A percentile compares a stretch with the other conserved stretches of the same genome.
Conservation (phyloP, 495 filamentous ascomycete species). For the Annulohypoxylon nitens region DNA sequence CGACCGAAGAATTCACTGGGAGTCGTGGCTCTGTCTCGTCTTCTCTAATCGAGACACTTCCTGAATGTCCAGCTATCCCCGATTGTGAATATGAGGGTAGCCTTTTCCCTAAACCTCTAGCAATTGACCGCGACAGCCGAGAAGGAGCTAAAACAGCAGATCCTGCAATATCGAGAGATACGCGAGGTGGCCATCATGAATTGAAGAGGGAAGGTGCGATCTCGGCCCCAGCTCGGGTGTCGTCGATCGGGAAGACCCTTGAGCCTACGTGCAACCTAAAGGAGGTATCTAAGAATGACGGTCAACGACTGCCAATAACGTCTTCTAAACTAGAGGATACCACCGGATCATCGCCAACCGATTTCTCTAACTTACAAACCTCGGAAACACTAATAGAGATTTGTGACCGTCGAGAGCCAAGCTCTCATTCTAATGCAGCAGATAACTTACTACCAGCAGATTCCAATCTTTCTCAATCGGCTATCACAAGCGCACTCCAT, state of each 20-base stretch:
- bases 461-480: background rate
- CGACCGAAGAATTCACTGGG: conserved; percentile 16
- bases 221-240: conserved; percentile 20
- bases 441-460: background rate
- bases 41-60: conserved; percentile 39
- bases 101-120: conserved; percentile 30
- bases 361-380: background rate
- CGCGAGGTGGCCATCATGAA: background rate
- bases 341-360: background rate
- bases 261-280: conserved; percentile 3
- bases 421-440: background rate
- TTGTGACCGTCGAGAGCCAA: background rate
- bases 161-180: background rate
- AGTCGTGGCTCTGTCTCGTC: background rate
- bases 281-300: background rate
- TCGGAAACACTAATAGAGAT: background rate
- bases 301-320: background rate
- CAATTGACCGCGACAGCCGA: conserved; percentile 7
- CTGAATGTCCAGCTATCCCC: conserved; percentile 17
- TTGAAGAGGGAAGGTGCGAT: conserved; percentile 7
- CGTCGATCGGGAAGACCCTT: conserved; percentile 28
- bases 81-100: background rate
- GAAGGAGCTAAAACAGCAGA: background rate
- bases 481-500: background rate
- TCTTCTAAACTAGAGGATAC: background rate